Evolutionary conservation across 768 basidiomycete species (phyloP).

Genomic region (Kwoniella dejecticola): DNA sequence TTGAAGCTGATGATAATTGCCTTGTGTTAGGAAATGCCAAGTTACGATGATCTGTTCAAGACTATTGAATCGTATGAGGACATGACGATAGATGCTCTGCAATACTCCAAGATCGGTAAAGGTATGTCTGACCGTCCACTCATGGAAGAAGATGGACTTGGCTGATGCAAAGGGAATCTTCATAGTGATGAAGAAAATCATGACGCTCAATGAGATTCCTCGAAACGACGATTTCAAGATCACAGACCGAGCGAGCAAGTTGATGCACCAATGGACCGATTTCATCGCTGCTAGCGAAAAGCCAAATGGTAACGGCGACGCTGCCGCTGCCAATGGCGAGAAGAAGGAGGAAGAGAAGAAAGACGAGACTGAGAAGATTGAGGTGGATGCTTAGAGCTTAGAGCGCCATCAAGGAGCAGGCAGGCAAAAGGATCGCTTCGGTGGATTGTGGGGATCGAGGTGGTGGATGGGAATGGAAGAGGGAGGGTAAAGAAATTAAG

Average conservation of each 20-base stretch:
- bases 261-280: constrained; percentile 63
- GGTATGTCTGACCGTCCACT: constrained; percentile 28
- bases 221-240: constrained; percentile 70
- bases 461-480: too few species aligned
- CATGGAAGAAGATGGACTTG: too few species aligned
- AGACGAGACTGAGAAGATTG: constrained; percentile 9
- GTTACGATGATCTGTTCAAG: constrained; percentile 69
- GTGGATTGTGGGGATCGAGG: too few species aligned
- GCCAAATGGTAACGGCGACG: constrained; percentile 28
- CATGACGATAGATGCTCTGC: constrained; percentile 75
- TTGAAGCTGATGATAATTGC: constrained; percentile 8
- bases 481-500: too few species aligned
- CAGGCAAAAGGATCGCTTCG: too few species aligned
- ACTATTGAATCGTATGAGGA: constrained; percentile 74
- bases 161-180: constrained; percentile 27
- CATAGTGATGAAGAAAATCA: constrained; percentile 86
- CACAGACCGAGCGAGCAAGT: constrained; percentile 67
- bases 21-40: constrained; percentile 70
- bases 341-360: constrained; percentile 60
- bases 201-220: constrained; percentile 65
- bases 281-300: constrained; percentile 33
- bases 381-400: constrained; percentile 17
- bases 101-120: constrained; percentile 65
- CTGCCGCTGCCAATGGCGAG: constrained; percentile 55
- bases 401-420: too few species aligned